These are phyloP conservation scores for Starmera dryadoides DNA, from an alignment of 805 yeast species.

Conservation along the genomic window DNA sequence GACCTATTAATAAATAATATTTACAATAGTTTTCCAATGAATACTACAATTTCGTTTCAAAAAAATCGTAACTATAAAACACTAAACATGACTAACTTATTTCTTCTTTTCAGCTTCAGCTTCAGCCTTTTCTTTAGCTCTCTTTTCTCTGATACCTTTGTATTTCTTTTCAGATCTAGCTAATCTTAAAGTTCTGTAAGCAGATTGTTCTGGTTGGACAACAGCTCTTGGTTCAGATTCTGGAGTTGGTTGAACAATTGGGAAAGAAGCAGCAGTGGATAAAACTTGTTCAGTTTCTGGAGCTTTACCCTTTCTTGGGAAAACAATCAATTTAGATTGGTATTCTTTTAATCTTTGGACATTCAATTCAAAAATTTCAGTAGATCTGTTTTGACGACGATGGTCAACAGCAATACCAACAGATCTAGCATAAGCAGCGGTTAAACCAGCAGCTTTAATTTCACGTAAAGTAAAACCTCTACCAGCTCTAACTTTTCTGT, in stretches of 20 bases:
- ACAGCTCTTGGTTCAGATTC: constrained; percentile 88
- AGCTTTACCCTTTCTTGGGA: constrained; percentile 86
- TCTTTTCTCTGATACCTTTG: constrained; percentile 96
- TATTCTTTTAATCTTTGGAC: constrained; percentile 95
- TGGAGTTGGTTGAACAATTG: constrained; percentile 71
- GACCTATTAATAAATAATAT: too few relatives aligned
- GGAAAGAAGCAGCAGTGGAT: constrained; percentile 77
- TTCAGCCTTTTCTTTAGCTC: constrained; percentile 95
- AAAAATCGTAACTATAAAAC: neutral
- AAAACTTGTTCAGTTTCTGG: constrained; percentile 75
- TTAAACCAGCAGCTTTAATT: constrained; percentile 94
- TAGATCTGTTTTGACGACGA: constrained; percentile 98
- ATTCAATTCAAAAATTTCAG: constrained; percentile 90
- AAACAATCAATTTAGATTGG: constrained; percentile 90
- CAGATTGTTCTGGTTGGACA: constrained; percentile 55
- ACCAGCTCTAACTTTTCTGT: constrained; percentile 99
- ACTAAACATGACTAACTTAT: constrained; percentile 36
- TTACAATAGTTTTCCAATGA: too few relatives aligned
- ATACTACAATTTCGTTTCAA: neutral
- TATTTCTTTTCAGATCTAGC: constrained; percentile 93
- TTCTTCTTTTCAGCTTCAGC: constrained; percentile 99
- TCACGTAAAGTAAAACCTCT: constrained; percentile 97
- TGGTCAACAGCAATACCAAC: constrained; percentile 98
- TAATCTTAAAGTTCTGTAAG: constrained; percentile 90
- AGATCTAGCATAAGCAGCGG: constrained; percentile 94